Conservation (phyloP, 2,329 filamentous ascomycete species). For the Colletotrichum tanaceti region DNA sequence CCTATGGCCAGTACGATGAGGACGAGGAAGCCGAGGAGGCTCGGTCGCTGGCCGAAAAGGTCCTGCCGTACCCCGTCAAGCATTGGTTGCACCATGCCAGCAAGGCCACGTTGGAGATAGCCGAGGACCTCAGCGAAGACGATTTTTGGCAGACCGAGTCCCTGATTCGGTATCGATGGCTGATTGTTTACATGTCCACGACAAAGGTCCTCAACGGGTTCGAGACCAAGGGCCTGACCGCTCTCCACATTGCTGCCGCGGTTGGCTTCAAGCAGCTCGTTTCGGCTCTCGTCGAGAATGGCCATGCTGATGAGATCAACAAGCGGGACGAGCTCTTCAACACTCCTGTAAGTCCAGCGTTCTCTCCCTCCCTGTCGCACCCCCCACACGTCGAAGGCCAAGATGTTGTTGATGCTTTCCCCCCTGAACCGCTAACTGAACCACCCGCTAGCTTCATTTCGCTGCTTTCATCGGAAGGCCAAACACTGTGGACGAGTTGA, state of each 20-base stretch:
- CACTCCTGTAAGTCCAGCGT: conserved; percentile 48
- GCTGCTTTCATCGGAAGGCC: conserved; percentile 48
- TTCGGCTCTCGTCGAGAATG: conserved; percentile 52
- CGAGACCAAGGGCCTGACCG: conserved; percentile 47
- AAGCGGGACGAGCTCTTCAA: conserved; percentile 47
- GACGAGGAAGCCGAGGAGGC: conserved; percentile 47
- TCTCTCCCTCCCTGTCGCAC: too few relatives aligned
- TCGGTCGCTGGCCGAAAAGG: conserved; percentile 43
- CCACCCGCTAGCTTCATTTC: conserved; percentile 46
- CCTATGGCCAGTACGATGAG: conserved; percentile 39
- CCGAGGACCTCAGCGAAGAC: conserved; percentile 53
- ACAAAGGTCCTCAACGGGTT: conserved; percentile 49
- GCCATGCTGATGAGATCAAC: conserved; percentile 51
- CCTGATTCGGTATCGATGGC: conserved; percentile 52
- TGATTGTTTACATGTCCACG: conserved; percentile 50
- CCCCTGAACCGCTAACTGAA: neutral
- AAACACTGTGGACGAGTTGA: conserved; percentile 52
- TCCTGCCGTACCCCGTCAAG: conserved; percentile 53
- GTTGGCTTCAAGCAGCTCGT: conserved; percentile 55
- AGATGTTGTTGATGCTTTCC: neutral
- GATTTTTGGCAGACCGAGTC: conserved; percentile 55
- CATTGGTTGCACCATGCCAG: conserved; percentile 56
- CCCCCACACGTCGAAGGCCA: neutral
- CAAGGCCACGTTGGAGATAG: conserved; percentile 56
- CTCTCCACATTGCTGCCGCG: conserved; percentile 53